These are phyloP conservation scores for Sarocladium brachiariae DNA, from an alignment of 2,329 filamentous ascomycete genomes.

Conservation along the genomic window DNA sequence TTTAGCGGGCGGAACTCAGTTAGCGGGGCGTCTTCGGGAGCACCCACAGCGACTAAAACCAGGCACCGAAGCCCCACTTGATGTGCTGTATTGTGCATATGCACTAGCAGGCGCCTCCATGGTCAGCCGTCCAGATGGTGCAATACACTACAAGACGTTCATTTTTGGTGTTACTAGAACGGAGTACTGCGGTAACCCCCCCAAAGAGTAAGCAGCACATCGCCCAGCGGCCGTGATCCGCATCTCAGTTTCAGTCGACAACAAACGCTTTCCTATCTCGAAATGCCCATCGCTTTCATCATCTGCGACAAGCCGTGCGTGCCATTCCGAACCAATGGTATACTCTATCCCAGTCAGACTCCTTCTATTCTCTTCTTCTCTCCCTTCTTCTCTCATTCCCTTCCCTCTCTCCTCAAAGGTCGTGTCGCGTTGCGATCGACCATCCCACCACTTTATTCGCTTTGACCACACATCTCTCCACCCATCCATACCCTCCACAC, in stretches of 20 bases:
- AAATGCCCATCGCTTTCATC: too few relatives aligned
- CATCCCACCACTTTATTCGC: conserved; percentile 2
- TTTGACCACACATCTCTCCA: neutral
- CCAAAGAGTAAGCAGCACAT: neutral
- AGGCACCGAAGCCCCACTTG: conserved; percentile 2
- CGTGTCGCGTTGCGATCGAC: neutral
- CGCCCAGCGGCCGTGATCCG: too few relatives aligned
- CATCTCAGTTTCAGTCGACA: conserved; percentile 6
- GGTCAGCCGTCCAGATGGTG: conserved; percentile 1
- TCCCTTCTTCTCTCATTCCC: neutral
- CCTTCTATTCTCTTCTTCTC: neutral
- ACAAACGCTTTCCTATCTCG: neutral
- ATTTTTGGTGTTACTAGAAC: neutral
- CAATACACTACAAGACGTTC: too few relatives aligned
- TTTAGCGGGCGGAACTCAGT: neutral
- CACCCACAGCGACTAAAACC: neutral
- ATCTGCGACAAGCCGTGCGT: conserved; percentile 1
- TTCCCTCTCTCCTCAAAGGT: neutral
- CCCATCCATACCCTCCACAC: conserved; percentile 2
- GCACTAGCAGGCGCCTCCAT: neutral
- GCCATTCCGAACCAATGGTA: too few relatives aligned
- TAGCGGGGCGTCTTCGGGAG: too few relatives aligned
- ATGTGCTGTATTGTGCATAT: conserved; percentile 4
- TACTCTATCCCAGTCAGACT: too few relatives aligned
- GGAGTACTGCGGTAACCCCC: too few relatives aligned